Evolutionary conservation across 2,329 filamentous ascomycete genomes (phyloP), one percentile per base, ranked within the genome.

Genomic region (Fusarium anguioides): DNA sequence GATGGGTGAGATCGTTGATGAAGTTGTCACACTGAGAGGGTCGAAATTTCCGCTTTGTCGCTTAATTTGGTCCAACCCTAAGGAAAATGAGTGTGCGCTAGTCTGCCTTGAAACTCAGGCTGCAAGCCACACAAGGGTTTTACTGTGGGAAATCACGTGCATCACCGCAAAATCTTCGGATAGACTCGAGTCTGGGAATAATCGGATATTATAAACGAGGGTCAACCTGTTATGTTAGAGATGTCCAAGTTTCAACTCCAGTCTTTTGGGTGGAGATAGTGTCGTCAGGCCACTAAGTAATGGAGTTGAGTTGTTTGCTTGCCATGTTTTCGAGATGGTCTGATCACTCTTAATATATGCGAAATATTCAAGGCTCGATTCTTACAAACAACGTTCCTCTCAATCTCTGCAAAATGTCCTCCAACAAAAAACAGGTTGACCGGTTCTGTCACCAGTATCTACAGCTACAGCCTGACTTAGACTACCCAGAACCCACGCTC

Each of bases 371-470:
- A 20, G n/a, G 36, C 15, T 35, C 35, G 36, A 3, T 42, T 33
- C 10, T 51, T 50, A 26, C 18, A 39, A 44, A 24, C 33, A n/a
- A 18, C 14, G 20, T 49, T 26, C 21, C 23, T 35, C 17, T 35
- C 23, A n/a, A 31, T 8, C 15, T 33, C 24, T 29, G 3, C 33
- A 69, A 51, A 8, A 68, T 72, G 65, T 36, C 67, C 12, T 66
- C 64, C 11, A 68, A 53, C 51, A 50, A 45, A 45, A 59, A 48
- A 26, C 66, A 75, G 20, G 75, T 82, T 44, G 71, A 77, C 60
- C 84, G 87, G 18, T 88, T 94, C 75, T 89, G 87, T 68, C 85
- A 86, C 63, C 94, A 97, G 75, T 96, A 93, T 74, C 84, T 95
- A 31, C 94, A 97, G 76, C 81, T 94, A 4, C 88, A 94, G 44